Evolutionary conservation across 768 basidiomycete species (phyloP), one percentile per base, ranked within the genome.

Genomic region (Cubamyces sp.): DNA sequence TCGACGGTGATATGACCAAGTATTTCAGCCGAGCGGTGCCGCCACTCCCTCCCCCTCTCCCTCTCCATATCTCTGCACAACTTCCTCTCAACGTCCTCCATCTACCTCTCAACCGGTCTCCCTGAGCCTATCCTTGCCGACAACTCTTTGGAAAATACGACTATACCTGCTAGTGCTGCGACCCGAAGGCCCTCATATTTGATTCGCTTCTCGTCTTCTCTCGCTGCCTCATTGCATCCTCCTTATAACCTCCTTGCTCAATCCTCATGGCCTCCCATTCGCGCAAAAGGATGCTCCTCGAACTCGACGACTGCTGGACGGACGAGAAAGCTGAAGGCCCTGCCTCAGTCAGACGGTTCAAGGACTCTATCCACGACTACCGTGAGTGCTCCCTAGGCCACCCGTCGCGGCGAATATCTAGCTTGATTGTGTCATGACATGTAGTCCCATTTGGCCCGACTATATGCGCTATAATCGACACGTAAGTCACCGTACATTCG

Each of bases 401-500:
- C 28, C 30, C 34, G 40, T 46, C 42, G 25, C 21, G 39, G 41
- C 14, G n/a, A n/a, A n/a, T n/a, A n/a, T n/a, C n/a, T n/a, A 15
- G 2, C 16, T 48, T 46, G 16, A 43, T 18, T 12, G 39, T 30
- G 18, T 39, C 51, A 21, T 43, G 19, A 23, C 15, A 40, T 6
- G 18, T 45, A 75, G 75, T 76, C 46, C 64, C 65, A 9, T 77
- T 80, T 57, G 71, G 72, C 40, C 70, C 73, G 0, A 74, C 75
- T 64, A 73, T 81, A 5, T 80, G 81, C 69, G 66, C 70, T 0
- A 77, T 91, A 47, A 87, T 92, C 51, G 89, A 92, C 68, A 90
- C 88, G 90, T 91, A 75, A 41, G 84, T 74, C 42, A 34, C 62
- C 57, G 69, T 26, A 30, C 21, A n/a, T 9, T 37, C 4, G 18